phyloP scores from a whole-genome alignment of 2,329 filamentous ascomycete species.

The Calonectria henricotiae region DNA sequence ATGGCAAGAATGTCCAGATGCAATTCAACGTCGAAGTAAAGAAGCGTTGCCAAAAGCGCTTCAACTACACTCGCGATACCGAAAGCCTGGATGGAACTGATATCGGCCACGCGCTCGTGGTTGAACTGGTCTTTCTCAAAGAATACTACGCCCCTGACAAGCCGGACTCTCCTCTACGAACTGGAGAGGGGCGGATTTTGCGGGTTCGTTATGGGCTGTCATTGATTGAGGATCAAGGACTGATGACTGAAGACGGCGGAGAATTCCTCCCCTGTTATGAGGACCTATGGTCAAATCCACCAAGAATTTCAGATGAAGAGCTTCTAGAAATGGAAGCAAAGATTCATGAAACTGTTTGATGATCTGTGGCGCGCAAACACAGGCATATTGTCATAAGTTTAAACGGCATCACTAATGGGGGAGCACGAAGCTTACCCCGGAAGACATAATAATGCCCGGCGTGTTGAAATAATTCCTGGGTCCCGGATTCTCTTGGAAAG shows the following conservation, averaged over 20 bases:
- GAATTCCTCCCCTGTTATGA: background rate
- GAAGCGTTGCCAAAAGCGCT: background rate
- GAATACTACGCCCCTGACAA: constrained; percentile 6
- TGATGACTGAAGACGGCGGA: background rate
- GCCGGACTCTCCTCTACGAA: background rate
- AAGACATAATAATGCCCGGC: background rate
- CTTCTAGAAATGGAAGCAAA: background rate
- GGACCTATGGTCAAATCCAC: background rate
- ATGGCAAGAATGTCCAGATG: background rate
- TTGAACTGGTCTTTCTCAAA: constrained; percentile 7
- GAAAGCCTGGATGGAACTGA: constrained; percentile 1
- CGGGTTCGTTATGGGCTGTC: background rate
- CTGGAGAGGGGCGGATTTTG: constrained; percentile 14
- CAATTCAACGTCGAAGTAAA: background rate
- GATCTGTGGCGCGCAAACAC: background rate
- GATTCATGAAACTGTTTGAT: constrained; percentile 15
- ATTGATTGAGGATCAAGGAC: background rate
- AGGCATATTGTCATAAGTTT: background rate
- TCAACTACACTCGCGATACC: constrained; percentile 8
- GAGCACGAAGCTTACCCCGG: background rate
- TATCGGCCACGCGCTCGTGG: constrained; percentile 1
- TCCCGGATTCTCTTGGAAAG: background rate
- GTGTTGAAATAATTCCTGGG: background rate
- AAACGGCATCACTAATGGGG: too few species aligned
- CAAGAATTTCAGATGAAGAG: background rate